Base-by-base conservation (phyloP, 1,284 basidiomycete species). In the Austropuccinia psidii region DNA sequence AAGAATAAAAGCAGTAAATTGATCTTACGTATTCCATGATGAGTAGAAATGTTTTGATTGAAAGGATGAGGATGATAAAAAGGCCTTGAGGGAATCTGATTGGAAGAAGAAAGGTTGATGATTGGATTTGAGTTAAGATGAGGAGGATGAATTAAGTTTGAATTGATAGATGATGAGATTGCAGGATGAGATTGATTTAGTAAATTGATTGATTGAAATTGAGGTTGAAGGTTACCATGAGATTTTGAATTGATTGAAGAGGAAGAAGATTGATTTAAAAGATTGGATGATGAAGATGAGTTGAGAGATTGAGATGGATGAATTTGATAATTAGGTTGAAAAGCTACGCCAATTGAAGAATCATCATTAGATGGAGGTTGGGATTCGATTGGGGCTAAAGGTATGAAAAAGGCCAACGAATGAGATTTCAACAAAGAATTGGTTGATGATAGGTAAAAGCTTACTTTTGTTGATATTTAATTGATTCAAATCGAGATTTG, bases 161-260 rank as follows among this genome's bases (percentile, higher is more conserved):
- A 45, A 49, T 49, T 35, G 62, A 19, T 50, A 47, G 62, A 2
- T 50, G 62, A 19, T 2, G 31, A 24, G 6, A 41, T 43, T 64
- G 60, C 24, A 41, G 65, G 31, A 39, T n/a, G n/a, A n/a, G n/a
- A n/a, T n/a, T n/a, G n/a, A n/a, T n/a, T n/a, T n/a, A 24, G 19
- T 19, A 3, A 24, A 24, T 49, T 49, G 45, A 49, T 17, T 19
- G 33, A 35, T 49, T 35, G 47, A 29, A 27, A 37, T 19, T 24
- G 17, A 24, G 13, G 9, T 19, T 24, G 50, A 52, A 54, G 29
- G 50, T 35, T n/a, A n/a, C n/a, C n/a, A n/a, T n/a, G n/a, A n/a
- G n/a, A n/a, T n/a, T n/a, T n/a, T 24, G 50, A 52, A 41, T 41
- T 35, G 65, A 54, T 47, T 41, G 50, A 67, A 2, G 65, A 67